Base-by-base conservation (phyloP, 139 green algal genomes). In the Dunaliella sp. region DNA sequence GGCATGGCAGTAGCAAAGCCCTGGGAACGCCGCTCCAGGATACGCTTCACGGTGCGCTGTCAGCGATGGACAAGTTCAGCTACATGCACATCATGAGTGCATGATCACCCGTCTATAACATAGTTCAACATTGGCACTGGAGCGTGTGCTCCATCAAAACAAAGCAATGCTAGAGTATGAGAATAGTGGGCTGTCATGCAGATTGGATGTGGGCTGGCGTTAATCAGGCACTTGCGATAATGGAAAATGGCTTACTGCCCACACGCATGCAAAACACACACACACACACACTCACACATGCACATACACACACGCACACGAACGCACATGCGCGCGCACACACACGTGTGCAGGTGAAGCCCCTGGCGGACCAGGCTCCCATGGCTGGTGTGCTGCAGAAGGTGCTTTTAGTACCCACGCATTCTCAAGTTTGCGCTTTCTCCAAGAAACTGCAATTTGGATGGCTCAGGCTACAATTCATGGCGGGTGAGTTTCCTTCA, bases 351-450 rank as follows among this genome's bases (percentile, higher is more conserved):
- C 36, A 83, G 36, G 2, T 72, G 35, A 72, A 72, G 79, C 36
- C 36, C 33, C 34, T 31, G 1, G 30, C 35, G 30, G 79, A 83
- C 48, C n/a, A 38, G 35, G 24, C 34, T 73, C 24, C 79, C 2
- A 1, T 38, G 76, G 84, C 84, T 34, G 77, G 77, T 3, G 87
- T 86, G 38, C 81, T 93, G 0, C 90, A 90, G 74, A 92, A 89
- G 84, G 30, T 92, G 59, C 85, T 93, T 38, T 25, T 93, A 30
- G 48, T 93, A 59, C 90, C 90, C 34, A 86, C 86, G n/a, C 79
- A 86, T 32, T 37, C 73, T 31, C 85, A 87, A 72, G 83, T 86
- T 0, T 83, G 84, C 24, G 32, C 91, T 30, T 93, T 90, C 85
- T 90, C 87, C 33, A 81, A 37, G 77, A 93, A 93, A 85, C 84